Percentiles rank a stretch among this genome's conserved stretches.
phyloP scores from a whole-genome alignment of 2,329 filamentous ascomycete species.

The Pseudogymnoascus sp. region DNA sequence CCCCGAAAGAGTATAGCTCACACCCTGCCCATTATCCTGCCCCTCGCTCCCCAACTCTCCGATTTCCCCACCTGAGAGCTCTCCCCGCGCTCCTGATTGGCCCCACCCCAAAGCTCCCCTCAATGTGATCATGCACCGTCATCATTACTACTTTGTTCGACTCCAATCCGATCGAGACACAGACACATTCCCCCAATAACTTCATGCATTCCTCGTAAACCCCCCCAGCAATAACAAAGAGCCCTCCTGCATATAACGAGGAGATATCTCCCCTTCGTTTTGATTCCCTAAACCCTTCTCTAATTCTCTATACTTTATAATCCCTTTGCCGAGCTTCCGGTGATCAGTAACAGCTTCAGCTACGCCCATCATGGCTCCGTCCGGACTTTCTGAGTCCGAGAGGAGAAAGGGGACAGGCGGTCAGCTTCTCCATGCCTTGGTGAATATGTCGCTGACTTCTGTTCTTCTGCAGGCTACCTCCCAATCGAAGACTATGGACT shows the following conservation, averaged over 20 bases:
- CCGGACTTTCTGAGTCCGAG: not conserved
- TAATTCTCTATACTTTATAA: not conserved
- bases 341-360: not conserved
- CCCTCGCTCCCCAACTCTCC: not conserved
- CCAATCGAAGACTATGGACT: slow-evolving; percentile 69
- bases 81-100: not conserved
- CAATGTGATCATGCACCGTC: not conserved
- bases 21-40: not conserved
- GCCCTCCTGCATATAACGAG: not conserved
- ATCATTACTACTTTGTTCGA: not conserved
- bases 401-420: not conserved
- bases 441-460: not conserved
- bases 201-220: not conserved
- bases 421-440: not conserved
- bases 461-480: slow-evolving; percentile 22
- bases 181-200: not conserved
- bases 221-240: not conserved
- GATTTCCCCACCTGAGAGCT: not conserved
- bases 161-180: not conserved
- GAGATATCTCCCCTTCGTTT: not conserved
- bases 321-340: not conserved
- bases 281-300: not conserved
- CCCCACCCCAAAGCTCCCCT: not conserved
- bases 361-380: not conserved
- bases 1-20: not conserved